A percentile compares a stretch with the other conserved stretches of the same genome.
phyloP scores from a whole-genome alignment of 164 flowering plant species.

The Amborella trichopoda region DNA sequence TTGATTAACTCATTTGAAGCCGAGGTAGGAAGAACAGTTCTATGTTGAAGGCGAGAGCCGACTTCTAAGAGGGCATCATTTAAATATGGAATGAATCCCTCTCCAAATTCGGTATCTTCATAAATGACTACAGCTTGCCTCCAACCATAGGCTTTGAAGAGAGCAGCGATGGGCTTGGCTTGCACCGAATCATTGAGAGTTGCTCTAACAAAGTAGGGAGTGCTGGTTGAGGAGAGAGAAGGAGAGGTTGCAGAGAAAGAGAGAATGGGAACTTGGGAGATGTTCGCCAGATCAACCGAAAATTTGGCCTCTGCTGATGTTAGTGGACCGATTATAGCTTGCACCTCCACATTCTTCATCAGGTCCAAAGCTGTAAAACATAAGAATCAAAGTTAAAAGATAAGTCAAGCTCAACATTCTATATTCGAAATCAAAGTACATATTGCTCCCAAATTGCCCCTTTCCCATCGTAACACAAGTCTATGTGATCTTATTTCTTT shows the following conservation, averaged over 20 bases:
- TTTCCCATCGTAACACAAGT: not conserved
- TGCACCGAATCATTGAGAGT: conserved; percentile 9
- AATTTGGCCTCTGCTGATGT: conserved; percentile 7
- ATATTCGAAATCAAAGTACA: not conserved
- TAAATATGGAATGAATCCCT: conserved; percentile 10
- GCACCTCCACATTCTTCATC: conserved; percentile 9
- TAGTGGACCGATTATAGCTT: conserved; percentile 11
- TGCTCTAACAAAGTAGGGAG: conserved; percentile 14
- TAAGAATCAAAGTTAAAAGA: not conserved
- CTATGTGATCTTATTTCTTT: not conserved
- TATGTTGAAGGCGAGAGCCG: conserved; percentile 4
- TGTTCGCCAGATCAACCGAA: conserved; percentile 8
- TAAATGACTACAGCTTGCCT: conserved; percentile 10
- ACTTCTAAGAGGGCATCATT: conserved; percentile 12
- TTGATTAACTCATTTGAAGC: conserved; percentile 7
- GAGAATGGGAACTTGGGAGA: conserved; percentile 14
- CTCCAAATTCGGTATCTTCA: conserved; percentile 15
- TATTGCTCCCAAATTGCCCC: not conserved
- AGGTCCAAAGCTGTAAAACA: conserved; percentile 7
- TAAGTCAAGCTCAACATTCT: not conserved
- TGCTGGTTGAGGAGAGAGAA: conserved; percentile 4
- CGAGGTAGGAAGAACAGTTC: conserved; percentile 5
- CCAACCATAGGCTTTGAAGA: conserved; percentile 13
- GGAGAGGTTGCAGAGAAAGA: conserved; percentile 18
- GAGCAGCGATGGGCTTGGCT: conserved; percentile 8